Conservation (phyloP, 345 rosid genomes). For the Carallia brachiata region DNA sequence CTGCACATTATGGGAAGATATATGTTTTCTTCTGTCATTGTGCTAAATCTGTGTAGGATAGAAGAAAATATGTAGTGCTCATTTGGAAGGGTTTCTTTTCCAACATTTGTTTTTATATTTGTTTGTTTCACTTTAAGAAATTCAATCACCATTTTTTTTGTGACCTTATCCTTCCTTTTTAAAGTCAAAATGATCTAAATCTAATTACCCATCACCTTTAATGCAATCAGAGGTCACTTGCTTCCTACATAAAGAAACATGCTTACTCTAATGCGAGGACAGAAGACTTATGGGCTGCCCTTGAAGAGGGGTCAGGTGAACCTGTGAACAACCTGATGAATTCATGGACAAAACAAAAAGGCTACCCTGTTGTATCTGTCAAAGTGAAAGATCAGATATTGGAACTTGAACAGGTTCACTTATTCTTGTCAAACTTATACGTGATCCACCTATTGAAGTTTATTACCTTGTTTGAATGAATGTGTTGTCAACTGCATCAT, state of each 20-base stretch:
- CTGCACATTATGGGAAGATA: too few relatives aligned
- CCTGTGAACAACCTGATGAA: slow-evolving; percentile 92
- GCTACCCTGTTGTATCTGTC: slow-evolving; percentile 87
- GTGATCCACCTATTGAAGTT: too few relatives aligned
- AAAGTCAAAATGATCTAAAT: not conserved
- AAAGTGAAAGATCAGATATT: slow-evolving; percentile 62
- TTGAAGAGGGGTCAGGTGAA: slow-evolving; percentile 84
- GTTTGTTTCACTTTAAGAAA: not conserved
- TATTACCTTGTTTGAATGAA: not conserved
- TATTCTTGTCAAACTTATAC: not conserved
- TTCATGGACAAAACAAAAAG: slow-evolving; percentile 89
- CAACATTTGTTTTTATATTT: not conserved
- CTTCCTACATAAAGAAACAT: slow-evolving; percentile 69
- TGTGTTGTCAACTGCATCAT: not conserved
- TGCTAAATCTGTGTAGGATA: too few relatives aligned
- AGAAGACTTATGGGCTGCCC: slow-evolving; percentile 87
- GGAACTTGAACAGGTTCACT: slow-evolving; percentile 82
- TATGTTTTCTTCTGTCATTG: too few relatives aligned
- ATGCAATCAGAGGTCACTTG: slow-evolving; percentile 73
- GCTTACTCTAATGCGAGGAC: slow-evolving; percentile 90
- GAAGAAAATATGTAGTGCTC: not conserved
- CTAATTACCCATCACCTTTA: not conserved
- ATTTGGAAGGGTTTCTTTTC: not conserved
- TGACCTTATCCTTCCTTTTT: not conserved
- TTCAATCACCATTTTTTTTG: not conserved